Percentiles rank a stretch among this genome's conserved stretches.
phyloP scores from a whole-genome alignment of 163 green algal species.

The Volvox carteri region DNA sequence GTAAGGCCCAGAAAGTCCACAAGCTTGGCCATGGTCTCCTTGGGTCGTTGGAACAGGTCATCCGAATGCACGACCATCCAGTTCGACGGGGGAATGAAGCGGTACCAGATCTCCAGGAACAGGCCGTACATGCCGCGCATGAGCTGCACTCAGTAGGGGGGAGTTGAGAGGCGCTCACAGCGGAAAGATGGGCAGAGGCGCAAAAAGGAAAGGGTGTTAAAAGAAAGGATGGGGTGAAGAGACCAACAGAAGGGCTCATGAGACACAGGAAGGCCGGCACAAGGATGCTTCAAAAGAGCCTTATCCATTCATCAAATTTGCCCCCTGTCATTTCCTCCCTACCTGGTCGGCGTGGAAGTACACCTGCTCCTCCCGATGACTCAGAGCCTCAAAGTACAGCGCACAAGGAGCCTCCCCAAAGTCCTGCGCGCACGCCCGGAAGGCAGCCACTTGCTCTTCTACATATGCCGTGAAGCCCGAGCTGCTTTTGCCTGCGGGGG shows the following conservation, averaged over 20 bases:
- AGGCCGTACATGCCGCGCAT: conserved; percentile 54
- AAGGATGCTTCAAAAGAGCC: too few relatives aligned
- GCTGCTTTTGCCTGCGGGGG: conserved; percentile 21
- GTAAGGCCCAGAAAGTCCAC: conserved; percentile 30
- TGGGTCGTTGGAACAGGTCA: conserved; percentile 16
- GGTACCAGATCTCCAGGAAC: conserved; percentile 54
- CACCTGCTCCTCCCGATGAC: conserved; percentile 26
- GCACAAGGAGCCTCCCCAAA: not conserved
- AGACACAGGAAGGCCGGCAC: too few relatives aligned
- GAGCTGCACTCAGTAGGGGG: conserved; percentile 4
- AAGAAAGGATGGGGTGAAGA: too few relatives aligned
- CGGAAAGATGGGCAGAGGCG: not conserved
- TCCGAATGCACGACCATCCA: conserved; percentile 45
- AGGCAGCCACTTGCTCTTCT: conserved; percentile 37
- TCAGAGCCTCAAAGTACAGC: conserved; percentile 44
- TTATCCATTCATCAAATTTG: too few relatives aligned
- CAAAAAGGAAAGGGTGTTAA: not conserved
- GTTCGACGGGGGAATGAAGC: conserved; percentile 42
- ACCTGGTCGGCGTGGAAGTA: conserved; percentile 55
- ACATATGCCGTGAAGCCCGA: conserved; percentile 48
- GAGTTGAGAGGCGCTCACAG: not conserved
- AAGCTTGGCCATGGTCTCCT: not conserved
- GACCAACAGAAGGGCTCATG: too few relatives aligned
- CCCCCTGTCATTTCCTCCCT: not conserved
- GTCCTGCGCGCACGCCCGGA: not conserved